A percentile compares a stretch with the other conserved stretches of the same genome.
Conservation (phyloP, 495 filamentous ascomycete species). For the Daldinia concentrica region DNA sequence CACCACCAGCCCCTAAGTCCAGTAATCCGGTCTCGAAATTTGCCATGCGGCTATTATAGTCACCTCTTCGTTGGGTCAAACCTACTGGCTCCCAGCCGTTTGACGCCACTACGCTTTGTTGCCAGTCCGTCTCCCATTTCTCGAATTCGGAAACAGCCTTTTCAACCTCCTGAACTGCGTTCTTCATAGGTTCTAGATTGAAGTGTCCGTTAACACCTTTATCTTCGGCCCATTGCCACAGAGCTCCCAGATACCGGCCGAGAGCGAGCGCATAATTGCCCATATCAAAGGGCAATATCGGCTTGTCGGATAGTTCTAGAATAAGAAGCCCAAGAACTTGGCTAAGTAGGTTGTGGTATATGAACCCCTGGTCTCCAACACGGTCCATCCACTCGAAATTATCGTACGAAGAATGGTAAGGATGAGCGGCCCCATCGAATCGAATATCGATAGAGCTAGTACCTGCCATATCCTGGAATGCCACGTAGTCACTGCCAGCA, state of each 20-base stretch:
- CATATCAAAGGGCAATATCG: conserved; percentile 85
- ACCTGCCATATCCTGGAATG: conserved; percentile 94
- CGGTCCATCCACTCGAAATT: conserved; percentile 85
- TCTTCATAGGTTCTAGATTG: conserved; percentile 65
- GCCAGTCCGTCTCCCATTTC: conserved; percentile 76
- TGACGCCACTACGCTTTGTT: conserved; percentile 67
- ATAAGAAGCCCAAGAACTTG: conserved; percentile 85
- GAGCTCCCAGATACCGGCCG: conserved; percentile 66
- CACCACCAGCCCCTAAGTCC: conserved; percentile 73
- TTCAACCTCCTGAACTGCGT: conserved; percentile 68
- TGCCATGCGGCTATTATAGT: conserved; percentile 76
- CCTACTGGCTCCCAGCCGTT: conserved; percentile 76
- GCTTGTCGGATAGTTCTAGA: conserved; percentile 81
- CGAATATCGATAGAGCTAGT: conserved; percentile 87
- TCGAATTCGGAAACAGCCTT: conserved; percentile 71
- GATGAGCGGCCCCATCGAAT: conserved; percentile 76
- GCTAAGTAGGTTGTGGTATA: conserved; percentile 80
- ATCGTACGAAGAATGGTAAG: conserved; percentile 88
- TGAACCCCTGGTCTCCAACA: conserved; percentile 81
- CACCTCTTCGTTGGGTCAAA: conserved; percentile 69
- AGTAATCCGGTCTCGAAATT: conserved; percentile 84
- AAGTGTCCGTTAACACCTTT: conserved; percentile 62
- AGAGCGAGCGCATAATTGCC: conserved; percentile 67
- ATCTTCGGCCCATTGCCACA: conserved; percentile 69
- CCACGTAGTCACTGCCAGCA: conserved; percentile 85